phyloP scores from a whole-genome alignment of 2,329 filamentous ascomycete genomes.

The Cadophora malorum region DNA sequence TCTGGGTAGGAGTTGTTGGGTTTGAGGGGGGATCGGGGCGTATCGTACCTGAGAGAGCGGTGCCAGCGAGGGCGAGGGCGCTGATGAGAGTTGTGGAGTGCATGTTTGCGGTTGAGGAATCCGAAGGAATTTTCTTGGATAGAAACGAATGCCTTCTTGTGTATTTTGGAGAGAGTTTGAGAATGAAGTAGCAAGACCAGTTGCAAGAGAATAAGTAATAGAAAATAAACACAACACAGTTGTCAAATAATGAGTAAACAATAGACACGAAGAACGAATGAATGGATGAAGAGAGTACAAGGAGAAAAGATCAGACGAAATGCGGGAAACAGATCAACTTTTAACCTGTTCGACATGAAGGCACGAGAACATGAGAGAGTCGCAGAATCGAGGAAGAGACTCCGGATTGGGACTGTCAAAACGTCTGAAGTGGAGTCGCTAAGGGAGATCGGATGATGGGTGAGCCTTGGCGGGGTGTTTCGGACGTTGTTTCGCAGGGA shows the following conservation, averaged over 20 bases:
- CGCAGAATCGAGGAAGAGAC: conserved; percentile 10
- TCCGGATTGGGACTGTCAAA: conserved; percentile 8
- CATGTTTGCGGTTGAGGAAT: conserved; percentile 1
- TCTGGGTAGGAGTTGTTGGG: background rate
- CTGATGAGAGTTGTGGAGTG: conserved; percentile 10
- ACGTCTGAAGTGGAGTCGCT: conserved; percentile 10
- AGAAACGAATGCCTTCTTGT: background rate
- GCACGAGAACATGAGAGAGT: background rate
- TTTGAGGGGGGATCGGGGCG: background rate
- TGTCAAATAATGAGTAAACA: background rate
- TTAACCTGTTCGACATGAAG: background rate
- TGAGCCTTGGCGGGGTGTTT: background rate
- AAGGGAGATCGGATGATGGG: background rate
- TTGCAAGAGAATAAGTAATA: conserved; percentile 15
- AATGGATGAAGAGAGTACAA: conserved; percentile 1
- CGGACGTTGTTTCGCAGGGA: background rate
- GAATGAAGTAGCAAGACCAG: conserved; percentile 17
- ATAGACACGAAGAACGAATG: background rate
- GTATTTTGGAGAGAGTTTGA: background rate
- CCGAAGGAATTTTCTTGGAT: background rate
- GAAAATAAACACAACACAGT: conserved; percentile 13
- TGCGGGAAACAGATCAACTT: background rate
- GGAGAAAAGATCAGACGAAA: conserved; percentile 10
- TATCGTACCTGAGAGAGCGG: conserved; percentile 24
- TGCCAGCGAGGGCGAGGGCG: conserved; percentile 8